A percentile compares a stretch with the other conserved stretches of the same genome.
phyloP scores from a whole-genome alignment of 2,329 filamentous ascomycete genomes.

The Pseudovirgaria hyperparasitica region DNA sequence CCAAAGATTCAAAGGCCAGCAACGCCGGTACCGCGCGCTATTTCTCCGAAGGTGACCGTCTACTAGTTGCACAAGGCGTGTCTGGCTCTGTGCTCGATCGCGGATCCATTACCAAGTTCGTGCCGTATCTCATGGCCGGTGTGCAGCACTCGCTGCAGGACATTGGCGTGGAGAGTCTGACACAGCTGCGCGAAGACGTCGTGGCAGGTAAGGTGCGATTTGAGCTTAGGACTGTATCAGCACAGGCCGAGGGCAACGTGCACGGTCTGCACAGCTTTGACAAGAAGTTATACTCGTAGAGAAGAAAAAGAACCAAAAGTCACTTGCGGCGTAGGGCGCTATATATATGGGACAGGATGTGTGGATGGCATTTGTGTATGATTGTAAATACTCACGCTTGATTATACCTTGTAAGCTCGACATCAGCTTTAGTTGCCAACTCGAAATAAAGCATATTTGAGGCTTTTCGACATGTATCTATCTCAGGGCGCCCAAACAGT shows the following conservation, averaged over 20 bases:
- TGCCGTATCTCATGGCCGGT: constrained; percentile 89
- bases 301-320: constrained; percentile 1
- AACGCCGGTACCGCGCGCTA: constrained; percentile 96
- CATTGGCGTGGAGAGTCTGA: constrained; percentile 71
- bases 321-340: too few species aligned
- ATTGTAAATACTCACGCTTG: too few species aligned
- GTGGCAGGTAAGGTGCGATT: constrained; percentile 68
- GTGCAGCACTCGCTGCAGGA: constrained; percentile 97
- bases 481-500: too few species aligned
- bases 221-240: constrained; percentile 86
- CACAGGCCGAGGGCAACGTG: constrained; percentile 91
- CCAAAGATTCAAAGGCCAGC: constrained; percentile 54
- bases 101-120: constrained; percentile 83
- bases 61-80: constrained; percentile 93
- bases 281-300: constrained; percentile 95
- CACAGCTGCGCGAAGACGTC: constrained; percentile 64
- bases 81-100: constrained; percentile 73
- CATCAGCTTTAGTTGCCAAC: too few species aligned
- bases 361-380: too few species aligned
- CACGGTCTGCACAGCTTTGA: constrained; percentile 96
- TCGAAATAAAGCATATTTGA: too few species aligned
- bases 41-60: constrained; percentile 91
- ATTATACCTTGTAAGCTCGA: too few species aligned
- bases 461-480: too few species aligned
- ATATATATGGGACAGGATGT: too few species aligned